Evolutionary conservation across 2,329 filamentous ascomycete genomes (phyloP).

Genomic region (Arthrocladium fulminans): DNA sequence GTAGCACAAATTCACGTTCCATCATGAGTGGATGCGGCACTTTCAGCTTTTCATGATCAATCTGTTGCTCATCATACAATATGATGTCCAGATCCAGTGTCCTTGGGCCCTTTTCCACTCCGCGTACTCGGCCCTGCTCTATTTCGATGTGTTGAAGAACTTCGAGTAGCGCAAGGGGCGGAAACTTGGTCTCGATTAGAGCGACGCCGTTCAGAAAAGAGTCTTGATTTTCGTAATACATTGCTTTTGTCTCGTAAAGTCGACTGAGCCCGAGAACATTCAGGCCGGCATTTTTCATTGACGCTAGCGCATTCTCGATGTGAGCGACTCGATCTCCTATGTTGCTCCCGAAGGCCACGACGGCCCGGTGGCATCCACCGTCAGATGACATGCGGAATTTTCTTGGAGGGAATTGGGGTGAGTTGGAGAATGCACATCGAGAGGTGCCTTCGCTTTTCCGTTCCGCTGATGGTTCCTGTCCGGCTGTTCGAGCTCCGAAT

Average conservation of each 20-base stretch:
- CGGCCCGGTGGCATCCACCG: conserved; percentile 44
- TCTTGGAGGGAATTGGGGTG: neutral
- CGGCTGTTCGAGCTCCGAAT: no score
- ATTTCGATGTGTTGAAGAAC: conserved; percentile 76
- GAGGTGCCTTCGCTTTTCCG: no score
- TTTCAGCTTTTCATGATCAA: conserved; percentile 64
- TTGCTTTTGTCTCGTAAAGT: conserved; percentile 89
- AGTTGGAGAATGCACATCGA: no score
- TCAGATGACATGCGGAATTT: neutral
- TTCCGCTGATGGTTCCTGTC: no score
- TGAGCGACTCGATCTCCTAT: conserved; percentile 73
- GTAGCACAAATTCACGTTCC: conserved; percentile 87
- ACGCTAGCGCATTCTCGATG: conserved; percentile 74
- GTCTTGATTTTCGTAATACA: conserved; percentile 89
- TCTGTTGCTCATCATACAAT: conserved; percentile 60
- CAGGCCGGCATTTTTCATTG: conserved; percentile 67
- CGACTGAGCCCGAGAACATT: conserved; percentile 70
- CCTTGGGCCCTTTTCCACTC: conserved; percentile 85
- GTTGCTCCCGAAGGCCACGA: conserved; percentile 87
- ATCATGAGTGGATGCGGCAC: conserved; percentile 78
- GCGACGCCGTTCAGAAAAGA: conserved; percentile 77
- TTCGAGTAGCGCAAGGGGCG: conserved; percentile 68
- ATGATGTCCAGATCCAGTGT: conserved; percentile 93
- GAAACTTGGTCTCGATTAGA: conserved; percentile 70
- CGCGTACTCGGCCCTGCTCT: conserved; percentile 66